Percentiles rank a stretch among this genome's conserved stretches.
These are phyloP conservation scores for Citropsis articulata DNA, from an alignment of 345 rosid species.

Conservation along the genomic window DNA sequence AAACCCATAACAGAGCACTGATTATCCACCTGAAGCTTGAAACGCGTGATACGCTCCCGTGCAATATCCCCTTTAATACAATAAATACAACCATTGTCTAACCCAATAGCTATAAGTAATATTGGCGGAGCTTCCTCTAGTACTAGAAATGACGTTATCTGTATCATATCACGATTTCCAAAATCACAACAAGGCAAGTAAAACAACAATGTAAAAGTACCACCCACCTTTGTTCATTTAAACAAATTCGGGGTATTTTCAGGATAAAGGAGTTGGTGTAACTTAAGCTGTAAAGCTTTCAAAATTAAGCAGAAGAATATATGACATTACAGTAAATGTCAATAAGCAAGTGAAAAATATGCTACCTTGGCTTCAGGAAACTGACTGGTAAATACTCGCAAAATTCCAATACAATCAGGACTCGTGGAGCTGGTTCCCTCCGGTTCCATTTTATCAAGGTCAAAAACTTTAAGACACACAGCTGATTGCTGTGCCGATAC, in stretches of 20 bases:
- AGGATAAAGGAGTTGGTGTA: background rate
- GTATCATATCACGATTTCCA: constrained; percentile 31
- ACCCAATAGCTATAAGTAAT: constrained; percentile 83
- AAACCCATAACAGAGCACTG: constrained; percentile 60
- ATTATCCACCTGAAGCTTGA: constrained; percentile 74
- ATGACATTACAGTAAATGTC: background rate
- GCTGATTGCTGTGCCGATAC: constrained; percentile 75
- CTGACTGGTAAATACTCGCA: constrained; percentile 86
- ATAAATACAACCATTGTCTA: constrained; percentile 80
- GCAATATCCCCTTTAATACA: constrained; percentile 98
- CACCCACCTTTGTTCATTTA: background rate
- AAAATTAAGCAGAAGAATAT: too few species aligned
- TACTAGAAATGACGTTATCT: constrained; percentile 92
- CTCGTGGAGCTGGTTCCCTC: constrained; percentile 72
- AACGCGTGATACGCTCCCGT: constrained; percentile 83
- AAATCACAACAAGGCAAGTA: background rate
- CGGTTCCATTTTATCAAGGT: constrained; percentile 82
- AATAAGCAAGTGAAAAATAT: background rate
- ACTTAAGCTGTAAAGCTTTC: background rate
- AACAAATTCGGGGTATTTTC: background rate
- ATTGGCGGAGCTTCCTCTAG: constrained; percentile 96
- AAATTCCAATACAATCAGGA: constrained; percentile 85
- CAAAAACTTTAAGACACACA: constrained; percentile 84
- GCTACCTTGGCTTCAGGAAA: constrained; percentile 93
- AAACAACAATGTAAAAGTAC: background rate